Evolutionary conservation across 2,329 filamentous ascomycete species (phyloP).

Genomic region (Daldinia eschscholtzii): DNA sequence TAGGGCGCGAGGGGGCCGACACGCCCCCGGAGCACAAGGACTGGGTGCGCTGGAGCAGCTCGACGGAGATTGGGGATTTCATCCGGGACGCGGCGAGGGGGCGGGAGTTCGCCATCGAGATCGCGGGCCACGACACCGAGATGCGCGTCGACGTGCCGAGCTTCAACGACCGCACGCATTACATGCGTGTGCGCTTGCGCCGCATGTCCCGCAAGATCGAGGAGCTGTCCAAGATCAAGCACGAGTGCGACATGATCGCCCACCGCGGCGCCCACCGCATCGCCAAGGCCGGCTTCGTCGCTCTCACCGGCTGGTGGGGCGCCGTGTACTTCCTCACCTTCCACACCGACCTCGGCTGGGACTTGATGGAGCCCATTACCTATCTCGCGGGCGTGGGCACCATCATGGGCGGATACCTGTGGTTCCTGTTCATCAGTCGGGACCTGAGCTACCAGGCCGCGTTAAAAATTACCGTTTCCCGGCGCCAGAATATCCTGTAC

Average conservation of each 20-base stretch:
- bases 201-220: slow-evolving; percentile 78
- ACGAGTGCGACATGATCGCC: slow-evolving; percentile 82
- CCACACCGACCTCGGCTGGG: slow-evolving; percentile 85
- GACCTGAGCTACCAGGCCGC: slow-evolving; percentile 89
- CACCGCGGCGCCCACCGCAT: slow-evolving; percentile 82
- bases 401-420: slow-evolving; percentile 90
- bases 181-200: slow-evolving; percentile 80
- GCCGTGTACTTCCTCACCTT: slow-evolving; percentile 80
- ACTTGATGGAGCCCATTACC: slow-evolving; percentile 90
- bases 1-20: slow-evolving; percentile 70
- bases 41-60: slow-evolving; percentile 89
- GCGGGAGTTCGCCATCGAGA: slow-evolving; percentile 85
- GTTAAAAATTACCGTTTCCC: slow-evolving; percentile 86
- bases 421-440: slow-evolving; percentile 93
- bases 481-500: slow-evolving; percentile 82
- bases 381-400: slow-evolving; percentile 89
- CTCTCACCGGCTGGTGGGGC: slow-evolving; percentile 83
- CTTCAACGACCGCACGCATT: slow-evolving; percentile 92
- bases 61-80: slow-evolving; percentile 93
- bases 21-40: slow-evolving; percentile 62
- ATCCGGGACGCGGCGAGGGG: slow-evolving; percentile 89
- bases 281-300: slow-evolving; percentile 82
- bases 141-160: slow-evolving; percentile 86
- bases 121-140: slow-evolving; percentile 75
- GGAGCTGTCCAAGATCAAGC: slow-evolving; percentile 78